These are phyloP conservation scores for Arabidopsis hybrid DNA, from an alignment of 441 rosid genomes.

Conservation along the genomic window DNA sequence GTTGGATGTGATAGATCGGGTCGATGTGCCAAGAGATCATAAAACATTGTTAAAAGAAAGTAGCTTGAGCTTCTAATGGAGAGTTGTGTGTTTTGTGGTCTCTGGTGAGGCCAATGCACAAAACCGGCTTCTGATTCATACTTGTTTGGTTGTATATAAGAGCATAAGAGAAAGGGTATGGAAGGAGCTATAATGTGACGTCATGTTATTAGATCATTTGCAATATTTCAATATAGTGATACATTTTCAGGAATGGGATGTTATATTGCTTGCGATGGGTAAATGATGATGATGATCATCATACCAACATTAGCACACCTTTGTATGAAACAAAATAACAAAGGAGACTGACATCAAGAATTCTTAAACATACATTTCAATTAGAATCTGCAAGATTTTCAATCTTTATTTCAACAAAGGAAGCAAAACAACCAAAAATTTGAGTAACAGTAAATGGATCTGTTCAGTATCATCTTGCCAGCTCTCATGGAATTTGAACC, in stretches of 20 bases:
- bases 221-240: constrained; percentile 27
- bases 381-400: constrained; percentile 29
- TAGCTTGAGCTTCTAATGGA: constrained; percentile 40
- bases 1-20: constrained; percentile 70
- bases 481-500: constrained; percentile 15
- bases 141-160: constrained; percentile 30
- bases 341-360: neutral
- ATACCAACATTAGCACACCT: neutral
- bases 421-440: constrained; percentile 36
- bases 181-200: constrained; percentile 16
- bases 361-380: neutral
- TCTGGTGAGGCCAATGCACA: neutral
- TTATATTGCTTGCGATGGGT: neutral
- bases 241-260: neutral
- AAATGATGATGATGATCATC: neutral
- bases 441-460: constrained; percentile 26
- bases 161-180: constrained; percentile 23
- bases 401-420: constrained; percentile 21
- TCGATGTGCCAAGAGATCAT: constrained; percentile 47
- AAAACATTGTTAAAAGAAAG: constrained; percentile 43
- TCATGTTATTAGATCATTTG: constrained; percentile 22
- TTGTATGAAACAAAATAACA: neutral
- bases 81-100: constrained; percentile 19
- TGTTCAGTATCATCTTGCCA: constrained; percentile 32
- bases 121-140: constrained; percentile 13